A percentile compares a stretch with the other conserved stretches of the same genome.
Evolutionary conservation across 768 basidiomycete genomes (phyloP).

Genomic region (Leccinum ochraceum): DNA sequence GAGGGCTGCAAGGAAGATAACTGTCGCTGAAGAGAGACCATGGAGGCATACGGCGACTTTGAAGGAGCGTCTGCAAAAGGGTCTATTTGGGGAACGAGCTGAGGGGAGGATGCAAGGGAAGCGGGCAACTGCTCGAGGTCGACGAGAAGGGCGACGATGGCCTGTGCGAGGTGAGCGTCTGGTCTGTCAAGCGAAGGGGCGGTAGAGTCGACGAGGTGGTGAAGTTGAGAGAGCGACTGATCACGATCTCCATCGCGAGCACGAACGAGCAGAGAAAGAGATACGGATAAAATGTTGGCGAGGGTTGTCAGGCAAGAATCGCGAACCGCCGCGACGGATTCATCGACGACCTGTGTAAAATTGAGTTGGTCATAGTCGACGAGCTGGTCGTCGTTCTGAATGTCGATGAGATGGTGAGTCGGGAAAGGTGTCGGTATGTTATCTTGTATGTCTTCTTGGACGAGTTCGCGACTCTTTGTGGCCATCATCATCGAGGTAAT

Average conservation of each 20-base stretch:
- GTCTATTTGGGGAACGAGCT: constrained; percentile 11
- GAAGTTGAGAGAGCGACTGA: constrained; percentile 52
- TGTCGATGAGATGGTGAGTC: constrained; percentile 7
- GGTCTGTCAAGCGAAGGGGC: constrained; percentile 42
- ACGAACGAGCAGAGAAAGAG: too few species aligned
- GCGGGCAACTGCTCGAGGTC: constrained; percentile 65
- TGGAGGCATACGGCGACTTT: constrained; percentile 41
- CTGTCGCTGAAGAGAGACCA: constrained; percentile 65
- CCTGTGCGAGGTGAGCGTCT: constrained; percentile 65
- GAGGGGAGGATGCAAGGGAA: constrained; percentile 17
- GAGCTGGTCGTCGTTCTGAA: too few species aligned
- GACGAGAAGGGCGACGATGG: constrained; percentile 67
- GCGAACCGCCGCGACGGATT: constrained; percentile 75
- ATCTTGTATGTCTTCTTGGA: constrained; percentile 4
- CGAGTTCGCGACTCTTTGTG: not conserved
- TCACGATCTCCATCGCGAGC: not conserved
- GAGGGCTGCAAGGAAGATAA: constrained; percentile 68
- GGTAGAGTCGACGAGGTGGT: constrained; percentile 50
- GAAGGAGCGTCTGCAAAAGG: constrained; percentile 10
- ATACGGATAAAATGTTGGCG: constrained; percentile 59
- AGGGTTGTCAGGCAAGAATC: constrained; percentile 74
- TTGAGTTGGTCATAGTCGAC: constrained; percentile 22
- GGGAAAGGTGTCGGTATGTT: constrained; percentile 29
- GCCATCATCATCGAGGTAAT: not conserved
- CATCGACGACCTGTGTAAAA: constrained; percentile 29